These are phyloP conservation scores for Chaetomium olivaceum DNA, from an alignment of 2,329 filamentous ascomycete species.

Conservation along the genomic window DNA sequence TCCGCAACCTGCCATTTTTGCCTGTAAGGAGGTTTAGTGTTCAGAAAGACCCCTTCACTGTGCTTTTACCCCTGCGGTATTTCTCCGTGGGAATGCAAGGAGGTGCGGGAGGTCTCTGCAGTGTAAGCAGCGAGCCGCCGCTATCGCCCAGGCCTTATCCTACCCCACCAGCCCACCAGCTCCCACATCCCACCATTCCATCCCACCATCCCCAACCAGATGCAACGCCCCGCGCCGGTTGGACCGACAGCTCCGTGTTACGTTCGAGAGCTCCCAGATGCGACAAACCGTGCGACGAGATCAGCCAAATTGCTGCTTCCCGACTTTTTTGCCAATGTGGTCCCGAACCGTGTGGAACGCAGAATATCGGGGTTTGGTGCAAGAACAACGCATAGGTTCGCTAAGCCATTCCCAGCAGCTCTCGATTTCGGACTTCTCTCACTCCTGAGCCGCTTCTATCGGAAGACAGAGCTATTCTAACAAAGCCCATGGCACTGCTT, in stretches of 20 bases:
- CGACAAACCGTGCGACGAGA: slow-evolving; percentile 35
- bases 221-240: slow-evolving; percentile 21
- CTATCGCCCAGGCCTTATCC: not conserved
- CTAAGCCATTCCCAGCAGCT: not conserved
- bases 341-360: not conserved
- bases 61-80: slow-evolving; percentile 26
- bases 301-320: slow-evolving; percentile 3
- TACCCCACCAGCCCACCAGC: not conserved
- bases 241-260: slow-evolving; percentile 16
- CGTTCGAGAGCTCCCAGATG: slow-evolving; percentile 32
- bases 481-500: not conserved
- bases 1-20: slow-evolving; percentile 29
- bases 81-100: slow-evolving; percentile 23
- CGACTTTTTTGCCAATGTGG: not conserved
- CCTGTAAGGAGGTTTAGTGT: slow-evolving; percentile 25
- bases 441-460: not conserved
- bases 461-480: not conserved
- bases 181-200: slow-evolving; percentile 5
- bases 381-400: not conserved
- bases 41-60: slow-evolving; percentile 4
- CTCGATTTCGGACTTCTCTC: not conserved
- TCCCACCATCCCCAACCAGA: slow-evolving; percentile 22
- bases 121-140: not conserved
- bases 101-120: slow-evolving; percentile 2
- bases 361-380: not conserved